Evolutionary conservation across 768 basidiomycete species (phyloP).

Genomic region (Suillus plorans): DNA sequence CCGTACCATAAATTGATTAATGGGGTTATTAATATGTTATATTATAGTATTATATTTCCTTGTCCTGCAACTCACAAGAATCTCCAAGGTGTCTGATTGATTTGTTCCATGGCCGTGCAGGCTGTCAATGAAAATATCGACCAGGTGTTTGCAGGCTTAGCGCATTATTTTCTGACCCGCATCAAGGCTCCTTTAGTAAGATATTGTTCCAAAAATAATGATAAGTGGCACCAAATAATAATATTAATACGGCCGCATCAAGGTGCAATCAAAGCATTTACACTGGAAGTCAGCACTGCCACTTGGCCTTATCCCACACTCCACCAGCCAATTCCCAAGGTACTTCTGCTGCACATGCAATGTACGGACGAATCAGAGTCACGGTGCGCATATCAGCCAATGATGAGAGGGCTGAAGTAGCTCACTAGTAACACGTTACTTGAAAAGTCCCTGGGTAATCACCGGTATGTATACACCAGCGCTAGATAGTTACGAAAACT

Average conservation of each 20-base stretch:
- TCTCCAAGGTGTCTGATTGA: neutral
- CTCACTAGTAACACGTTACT: neutral
- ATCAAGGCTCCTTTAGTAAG: too few relatives aligned
- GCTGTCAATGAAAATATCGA: neutral
- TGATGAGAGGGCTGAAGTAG: neutral
- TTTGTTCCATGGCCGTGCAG: neutral
- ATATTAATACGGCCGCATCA: too few relatives aligned
- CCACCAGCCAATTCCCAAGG: neutral
- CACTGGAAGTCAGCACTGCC: neutral
- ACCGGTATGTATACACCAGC: neutral
- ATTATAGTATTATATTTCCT: neutral
- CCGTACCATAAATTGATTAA: neutral
- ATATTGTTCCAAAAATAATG: too few relatives aligned
- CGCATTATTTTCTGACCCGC: too few relatives aligned
- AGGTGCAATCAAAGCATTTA: too few relatives aligned
- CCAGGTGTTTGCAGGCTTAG: too few relatives aligned
- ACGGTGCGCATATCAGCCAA: neutral
- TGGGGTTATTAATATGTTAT: neutral
- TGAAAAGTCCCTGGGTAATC: slow-evolving; percentile 1
- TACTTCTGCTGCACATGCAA: neutral
- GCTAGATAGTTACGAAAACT: neutral
- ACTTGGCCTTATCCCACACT: neutral
- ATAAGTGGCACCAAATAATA: too few relatives aligned
- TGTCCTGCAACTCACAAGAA: neutral
- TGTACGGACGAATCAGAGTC: neutral